Percentiles rank a stretch among this genome's conserved stretches.
Conservation (phyloP, 495 filamentous ascomycete species). For the Elasticomyces elasticus region DNA sequence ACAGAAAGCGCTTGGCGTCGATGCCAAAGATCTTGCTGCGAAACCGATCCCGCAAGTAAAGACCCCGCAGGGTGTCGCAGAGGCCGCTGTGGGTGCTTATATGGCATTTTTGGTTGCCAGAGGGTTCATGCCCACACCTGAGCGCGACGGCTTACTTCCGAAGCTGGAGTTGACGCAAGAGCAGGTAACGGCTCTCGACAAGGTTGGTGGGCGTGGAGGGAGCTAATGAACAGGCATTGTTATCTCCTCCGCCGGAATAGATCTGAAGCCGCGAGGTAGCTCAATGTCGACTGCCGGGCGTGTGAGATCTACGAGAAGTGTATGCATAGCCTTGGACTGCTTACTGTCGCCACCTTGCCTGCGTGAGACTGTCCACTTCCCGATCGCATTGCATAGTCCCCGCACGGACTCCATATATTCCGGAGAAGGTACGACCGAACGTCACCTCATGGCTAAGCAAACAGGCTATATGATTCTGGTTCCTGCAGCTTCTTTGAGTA, state of each 20-base stretch:
- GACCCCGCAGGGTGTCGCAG: conserved; percentile 54
- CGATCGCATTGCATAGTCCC: too few relatives aligned
- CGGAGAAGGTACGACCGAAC: conserved; percentile 21
- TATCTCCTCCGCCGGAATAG: neutral
- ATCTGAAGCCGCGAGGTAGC: neutral
- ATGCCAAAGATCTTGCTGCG: conserved; percentile 37
- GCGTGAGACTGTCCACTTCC: too few relatives aligned
- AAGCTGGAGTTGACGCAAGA: conserved; percentile 10
- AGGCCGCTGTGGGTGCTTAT: conserved; percentile 62
- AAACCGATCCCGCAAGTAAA: conserved; percentile 43
- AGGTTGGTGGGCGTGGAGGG: conserved; percentile 27
- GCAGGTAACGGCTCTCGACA: conserved; percentile 23
- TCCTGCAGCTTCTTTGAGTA: conserved; percentile 33
- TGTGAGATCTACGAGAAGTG: too few relatives aligned
- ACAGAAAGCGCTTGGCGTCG: conserved; percentile 47
- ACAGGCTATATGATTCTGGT: too few relatives aligned
- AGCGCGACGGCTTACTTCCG: conserved; percentile 18
- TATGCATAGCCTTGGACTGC: too few relatives aligned
- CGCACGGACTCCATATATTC: too few relatives aligned
- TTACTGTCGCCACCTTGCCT: too few relatives aligned
- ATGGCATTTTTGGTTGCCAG: conserved; percentile 59
- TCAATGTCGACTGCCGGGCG: too few relatives aligned
- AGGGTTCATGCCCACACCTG: conserved; percentile 57
- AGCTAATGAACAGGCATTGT: neutral
- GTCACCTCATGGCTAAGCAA: conserved; percentile 28